Conservation (phyloP, 2,329 filamentous ascomycete genomes). For the Colletotrichum sp. region DNA sequence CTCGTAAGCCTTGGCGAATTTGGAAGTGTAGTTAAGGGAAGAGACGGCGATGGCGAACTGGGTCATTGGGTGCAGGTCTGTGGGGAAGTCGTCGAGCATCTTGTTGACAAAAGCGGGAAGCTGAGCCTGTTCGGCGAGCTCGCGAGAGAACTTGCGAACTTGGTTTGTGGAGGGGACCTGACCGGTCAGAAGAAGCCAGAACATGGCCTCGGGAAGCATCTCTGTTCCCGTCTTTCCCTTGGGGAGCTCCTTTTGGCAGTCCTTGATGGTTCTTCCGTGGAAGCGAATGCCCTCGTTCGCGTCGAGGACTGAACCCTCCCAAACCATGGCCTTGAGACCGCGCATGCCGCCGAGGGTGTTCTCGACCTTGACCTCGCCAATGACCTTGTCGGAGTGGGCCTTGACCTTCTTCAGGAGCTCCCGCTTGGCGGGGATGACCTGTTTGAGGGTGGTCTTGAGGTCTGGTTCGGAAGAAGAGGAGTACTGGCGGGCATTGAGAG, state of each 20-base stretch:
- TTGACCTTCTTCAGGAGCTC: slow-evolving; percentile 96
- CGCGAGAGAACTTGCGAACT: slow-evolving; percentile 80
- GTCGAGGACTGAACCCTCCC: slow-evolving; percentile 97
- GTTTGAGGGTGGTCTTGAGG: slow-evolving; percentile 85
- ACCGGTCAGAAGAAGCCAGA: slow-evolving; percentile 96
- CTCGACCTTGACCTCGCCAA: slow-evolving; percentile 92
- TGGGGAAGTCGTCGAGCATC: slow-evolving; percentile 90
- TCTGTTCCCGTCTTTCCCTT: slow-evolving; percentile 92
- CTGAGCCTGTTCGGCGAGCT: slow-evolving; percentile 84
- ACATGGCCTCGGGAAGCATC: slow-evolving; percentile 99
- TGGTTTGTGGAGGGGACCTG: slow-evolving; percentile 85
- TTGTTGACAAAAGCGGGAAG: slow-evolving; percentile 84
- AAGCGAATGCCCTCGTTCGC: slow-evolving; percentile 97
- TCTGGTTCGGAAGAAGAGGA: slow-evolving; percentile 80
- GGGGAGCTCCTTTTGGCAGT: slow-evolving; percentile 91
- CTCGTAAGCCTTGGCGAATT: slow-evolving; percentile 93
- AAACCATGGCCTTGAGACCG: slow-evolving; percentile 96
- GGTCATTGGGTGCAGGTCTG: slow-evolving; percentile 95
- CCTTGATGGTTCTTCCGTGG: slow-evolving; percentile 97
- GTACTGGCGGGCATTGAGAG: slow-evolving; percentile 49
- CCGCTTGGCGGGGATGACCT: slow-evolving; percentile 87
- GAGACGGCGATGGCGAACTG: slow-evolving; percentile 95
- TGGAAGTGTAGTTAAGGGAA: slow-evolving; percentile 92
- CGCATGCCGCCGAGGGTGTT: slow-evolving; percentile 97
- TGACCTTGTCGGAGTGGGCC: slow-evolving; percentile 77